A percentile compares a stretch with the other conserved stretches of the same genome.
These are phyloP conservation scores for Wallacemonas sp. DNA, from an alignment of 208 protist genomes.

Conservation along the genomic window DNA sequence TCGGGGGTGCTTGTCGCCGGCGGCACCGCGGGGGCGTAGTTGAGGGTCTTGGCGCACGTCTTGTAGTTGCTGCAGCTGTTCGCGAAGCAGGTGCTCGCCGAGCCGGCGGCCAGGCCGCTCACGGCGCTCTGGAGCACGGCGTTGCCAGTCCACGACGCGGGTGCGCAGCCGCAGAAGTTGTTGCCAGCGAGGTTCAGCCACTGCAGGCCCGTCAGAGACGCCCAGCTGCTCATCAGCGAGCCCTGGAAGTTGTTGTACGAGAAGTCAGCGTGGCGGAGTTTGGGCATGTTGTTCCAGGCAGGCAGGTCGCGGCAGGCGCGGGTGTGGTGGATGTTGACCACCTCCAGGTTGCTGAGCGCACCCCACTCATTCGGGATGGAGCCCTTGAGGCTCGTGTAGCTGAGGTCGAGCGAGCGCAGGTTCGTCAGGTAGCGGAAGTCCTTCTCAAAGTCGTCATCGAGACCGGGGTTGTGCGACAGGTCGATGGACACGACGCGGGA, in stretches of 20 bases:
- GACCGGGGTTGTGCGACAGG: constrained; percentile 22
- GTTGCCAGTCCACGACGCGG: constrained; percentile 11
- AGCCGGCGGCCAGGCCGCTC: constrained; percentile 3
- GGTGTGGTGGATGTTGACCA: constrained; percentile 28
- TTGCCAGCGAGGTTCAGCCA: constrained; percentile 18
- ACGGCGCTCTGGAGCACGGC: constrained; percentile 18
- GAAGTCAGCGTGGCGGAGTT: constrained; percentile 23
- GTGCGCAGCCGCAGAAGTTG: constrained; percentile 21
- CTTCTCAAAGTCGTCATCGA: constrained; percentile 14
- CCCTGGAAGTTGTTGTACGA: constrained; percentile 25
- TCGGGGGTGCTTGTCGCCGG: no score
- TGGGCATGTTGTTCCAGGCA: constrained; percentile 20
- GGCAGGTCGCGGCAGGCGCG: constrained; percentile 19
- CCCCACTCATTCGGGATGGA: constrained; percentile 16
- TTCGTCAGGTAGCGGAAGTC: constrained; percentile 14
- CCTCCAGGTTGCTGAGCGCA: constrained; percentile 17
- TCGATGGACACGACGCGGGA: constrained; percentile 21
- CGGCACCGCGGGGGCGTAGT: no score
- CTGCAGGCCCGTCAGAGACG: constrained; percentile 13
- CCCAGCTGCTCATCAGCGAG: constrained; percentile 6
- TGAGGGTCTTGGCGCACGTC: not conserved
- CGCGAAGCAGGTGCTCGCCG: not conserved
- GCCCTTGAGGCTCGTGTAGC: constrained; percentile 20
- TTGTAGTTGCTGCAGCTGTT: not conserved
- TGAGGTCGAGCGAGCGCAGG: constrained; percentile 22